Percentiles rank a stretch among this genome's conserved stretches.
Conservation (phyloP, 257 asterid genomes). For the Rehmannia glutinosa region DNA sequence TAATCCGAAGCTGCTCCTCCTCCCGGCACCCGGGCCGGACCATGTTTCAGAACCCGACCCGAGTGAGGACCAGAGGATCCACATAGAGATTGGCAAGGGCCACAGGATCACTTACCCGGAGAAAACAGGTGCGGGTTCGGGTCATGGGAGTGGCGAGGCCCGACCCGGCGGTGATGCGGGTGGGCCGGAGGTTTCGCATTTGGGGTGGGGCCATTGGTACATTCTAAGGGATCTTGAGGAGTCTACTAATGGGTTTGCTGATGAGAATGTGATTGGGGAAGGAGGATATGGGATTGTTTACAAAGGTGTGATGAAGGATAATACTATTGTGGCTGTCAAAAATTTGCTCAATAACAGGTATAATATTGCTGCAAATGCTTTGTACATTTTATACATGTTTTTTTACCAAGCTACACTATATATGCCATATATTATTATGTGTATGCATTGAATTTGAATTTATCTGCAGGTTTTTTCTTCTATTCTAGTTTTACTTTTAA, state of each 20-base stretch:
- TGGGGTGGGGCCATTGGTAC: slow-evolving; percentile 99
- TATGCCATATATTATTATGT: not conserved
- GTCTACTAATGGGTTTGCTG: slow-evolving; percentile 58
- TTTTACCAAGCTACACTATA: not conserved
- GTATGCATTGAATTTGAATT: not conserved
- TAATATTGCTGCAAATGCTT: not conserved
- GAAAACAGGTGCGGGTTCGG: slow-evolving; percentile 42
- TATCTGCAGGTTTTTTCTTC: too few species aligned
- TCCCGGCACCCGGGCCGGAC: slow-evolving; percentile 29
- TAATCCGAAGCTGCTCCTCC: slow-evolving; percentile 23
- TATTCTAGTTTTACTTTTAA: too few species aligned
- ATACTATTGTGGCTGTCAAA: slow-evolving; percentile 65
- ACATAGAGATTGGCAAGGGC: slow-evolving; percentile 60
- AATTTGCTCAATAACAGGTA: slow-evolving; percentile 92
- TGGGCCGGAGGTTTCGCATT: slow-evolving; percentile 89
- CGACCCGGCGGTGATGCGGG: slow-evolving; percentile 35
- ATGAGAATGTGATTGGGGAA: slow-evolving; percentile 90
- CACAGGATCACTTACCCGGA: slow-evolving; percentile 48
- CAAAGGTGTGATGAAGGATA: slow-evolving; percentile 58
- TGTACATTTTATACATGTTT: too few species aligned
- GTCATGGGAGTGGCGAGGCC: slow-evolving; percentile 53
- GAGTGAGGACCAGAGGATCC: slow-evolving; percentile 37
- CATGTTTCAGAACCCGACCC: slow-evolving; percentile 41
- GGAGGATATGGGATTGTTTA: slow-evolving; percentile 97
- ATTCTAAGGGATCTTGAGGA: slow-evolving; percentile 82